A percentile compares a stretch with the other conserved stretches of the same genome.
These are phyloP conservation scores for Alternaria longipes DNA, from an alignment of 2,329 filamentous ascomycete genomes.

Conservation along the genomic window DNA sequence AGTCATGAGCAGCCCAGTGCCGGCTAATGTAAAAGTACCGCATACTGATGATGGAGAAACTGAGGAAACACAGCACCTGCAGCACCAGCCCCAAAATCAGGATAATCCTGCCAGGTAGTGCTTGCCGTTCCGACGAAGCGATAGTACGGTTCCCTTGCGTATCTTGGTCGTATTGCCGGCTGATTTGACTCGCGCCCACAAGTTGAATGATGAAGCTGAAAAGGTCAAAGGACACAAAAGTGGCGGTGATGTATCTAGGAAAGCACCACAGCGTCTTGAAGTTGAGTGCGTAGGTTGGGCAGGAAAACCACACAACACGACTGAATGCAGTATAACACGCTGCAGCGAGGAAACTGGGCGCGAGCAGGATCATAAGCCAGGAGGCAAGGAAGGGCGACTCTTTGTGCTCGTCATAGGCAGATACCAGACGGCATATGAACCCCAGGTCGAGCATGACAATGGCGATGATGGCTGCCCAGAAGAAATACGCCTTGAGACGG, in stretches of 20 bases:
- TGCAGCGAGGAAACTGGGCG: constrained; percentile 61
- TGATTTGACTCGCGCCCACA: constrained; percentile 55
- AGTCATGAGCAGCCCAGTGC: constrained; percentile 41
- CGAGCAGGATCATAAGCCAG: constrained; percentile 58
- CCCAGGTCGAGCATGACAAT: constrained; percentile 60
- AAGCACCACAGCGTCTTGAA: constrained; percentile 57
- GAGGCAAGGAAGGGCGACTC: constrained; percentile 53
- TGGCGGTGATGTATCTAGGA: constrained; percentile 56
- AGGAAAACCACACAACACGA: constrained; percentile 56
- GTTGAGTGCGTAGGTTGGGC: constrained; percentile 50
- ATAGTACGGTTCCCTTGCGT: constrained; percentile 54
- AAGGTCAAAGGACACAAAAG: constrained; percentile 60
- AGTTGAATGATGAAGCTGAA: constrained; percentile 60
- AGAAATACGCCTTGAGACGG: constrained; percentile 49
- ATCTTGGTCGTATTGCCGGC: constrained; percentile 43
- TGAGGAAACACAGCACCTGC: constrained; percentile 61
- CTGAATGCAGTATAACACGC: constrained; percentile 61
- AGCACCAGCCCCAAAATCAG: constrained; percentile 60
- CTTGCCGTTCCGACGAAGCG: constrained; percentile 42
- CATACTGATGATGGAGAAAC: constrained; percentile 56
- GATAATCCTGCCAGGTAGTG: constrained; percentile 43
- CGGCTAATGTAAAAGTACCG: constrained; percentile 48
- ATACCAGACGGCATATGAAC: constrained; percentile 61
- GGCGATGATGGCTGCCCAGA: constrained; percentile 47
- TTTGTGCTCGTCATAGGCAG: constrained; percentile 45